Conservation (phyloP, 768 basidiomycete species). For the Dacryopinax primogenitus region DNA sequence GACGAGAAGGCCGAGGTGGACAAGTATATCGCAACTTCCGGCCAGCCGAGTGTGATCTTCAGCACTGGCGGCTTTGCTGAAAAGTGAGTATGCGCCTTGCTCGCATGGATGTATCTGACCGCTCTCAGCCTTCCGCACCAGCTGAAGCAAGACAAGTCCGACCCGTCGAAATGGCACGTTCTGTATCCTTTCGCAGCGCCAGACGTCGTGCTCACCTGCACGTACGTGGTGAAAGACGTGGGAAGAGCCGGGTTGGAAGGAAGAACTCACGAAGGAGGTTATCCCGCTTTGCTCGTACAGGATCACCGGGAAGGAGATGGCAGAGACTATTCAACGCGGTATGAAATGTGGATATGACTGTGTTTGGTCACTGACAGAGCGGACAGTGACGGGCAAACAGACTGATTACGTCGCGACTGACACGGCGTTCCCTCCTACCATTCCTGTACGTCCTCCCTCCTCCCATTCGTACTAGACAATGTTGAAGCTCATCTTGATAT, state of each 20-base stretch:
- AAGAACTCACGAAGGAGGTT: conserved; percentile 11
- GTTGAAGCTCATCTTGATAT: too few relatives aligned
- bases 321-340: conserved; percentile 10
- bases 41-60: not conserved
- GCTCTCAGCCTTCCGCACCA: too few relatives aligned
- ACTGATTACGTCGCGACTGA: not conserved
- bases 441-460: not conserved
- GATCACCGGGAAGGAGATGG: conserved; percentile 1
- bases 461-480: too few relatives aligned
- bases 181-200: not conserved
- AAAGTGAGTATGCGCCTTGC: too few relatives aligned
- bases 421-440: not conserved
- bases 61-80: not conserved
- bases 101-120: too few relatives aligned
- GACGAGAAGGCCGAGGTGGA: not conserved
- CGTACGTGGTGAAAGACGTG: not conserved
- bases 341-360: conserved; percentile 11
- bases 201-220: not conserved
- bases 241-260: conserved; percentile 7
- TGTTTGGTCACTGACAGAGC: not conserved
- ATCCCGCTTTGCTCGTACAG: not conserved
- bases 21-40: not conserved
- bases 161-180: not conserved
- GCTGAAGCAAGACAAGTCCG: not conserved
- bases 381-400: not conserved